A percentile compares a stretch with the other conserved stretches of the same genome.
Conservation (phyloP, 2,329 filamentous ascomycete species). For the Aspergillus sp. region DNA sequence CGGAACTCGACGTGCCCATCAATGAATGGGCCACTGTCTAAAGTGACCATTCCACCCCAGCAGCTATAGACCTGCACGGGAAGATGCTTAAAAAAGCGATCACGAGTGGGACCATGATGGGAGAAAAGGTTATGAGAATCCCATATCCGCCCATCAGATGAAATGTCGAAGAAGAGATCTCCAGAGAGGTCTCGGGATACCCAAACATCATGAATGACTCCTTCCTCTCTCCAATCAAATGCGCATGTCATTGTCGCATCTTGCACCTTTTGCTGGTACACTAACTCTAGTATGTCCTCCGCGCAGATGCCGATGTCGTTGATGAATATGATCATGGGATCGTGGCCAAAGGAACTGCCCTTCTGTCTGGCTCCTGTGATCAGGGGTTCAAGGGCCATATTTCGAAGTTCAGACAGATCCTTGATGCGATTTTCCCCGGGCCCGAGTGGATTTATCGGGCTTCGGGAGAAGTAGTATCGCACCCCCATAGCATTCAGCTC, state of each 20-base stretch:
- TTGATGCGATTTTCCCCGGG: background rate
- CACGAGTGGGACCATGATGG: background rate
- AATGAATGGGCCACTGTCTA: background rate
- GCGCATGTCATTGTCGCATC: background rate
- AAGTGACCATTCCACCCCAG: background rate
- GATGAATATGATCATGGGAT: background rate
- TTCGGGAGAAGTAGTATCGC: background rate
- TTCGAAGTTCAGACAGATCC: background rate
- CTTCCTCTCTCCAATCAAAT: background rate
- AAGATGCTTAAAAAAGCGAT: background rate
- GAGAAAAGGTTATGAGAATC: background rate
- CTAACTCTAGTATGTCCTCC: background rate
- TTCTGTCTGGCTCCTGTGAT: background rate
- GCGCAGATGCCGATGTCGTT: background rate
- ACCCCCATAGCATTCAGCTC: background rate
- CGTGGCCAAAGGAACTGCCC: background rate
- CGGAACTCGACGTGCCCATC: background rate
- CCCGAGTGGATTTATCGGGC: background rate
- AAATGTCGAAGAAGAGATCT: background rate
- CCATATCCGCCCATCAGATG: background rate
- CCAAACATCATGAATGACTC: background rate
- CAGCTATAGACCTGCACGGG: background rate
- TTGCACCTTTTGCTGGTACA: background rate
- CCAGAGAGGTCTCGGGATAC: background rate
- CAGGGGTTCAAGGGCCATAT: background rate